phyloP scores from a whole-genome alignment of 2,329 filamentous ascomycete species.

The Aspergillus candidus region DNA sequence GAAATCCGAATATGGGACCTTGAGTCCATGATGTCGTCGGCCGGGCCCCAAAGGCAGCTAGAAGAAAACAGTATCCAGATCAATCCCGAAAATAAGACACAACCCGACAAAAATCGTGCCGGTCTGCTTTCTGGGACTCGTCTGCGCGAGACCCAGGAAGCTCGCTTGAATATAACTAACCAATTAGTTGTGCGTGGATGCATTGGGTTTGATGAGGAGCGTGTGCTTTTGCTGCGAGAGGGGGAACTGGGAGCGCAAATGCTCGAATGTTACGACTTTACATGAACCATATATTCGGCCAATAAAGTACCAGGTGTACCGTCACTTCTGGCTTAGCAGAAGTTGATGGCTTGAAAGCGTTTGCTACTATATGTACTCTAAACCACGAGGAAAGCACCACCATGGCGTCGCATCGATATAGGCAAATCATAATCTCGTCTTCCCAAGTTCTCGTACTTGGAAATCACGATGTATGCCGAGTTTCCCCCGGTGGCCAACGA shows the following conservation, averaged over 20 bases:
- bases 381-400: no score
- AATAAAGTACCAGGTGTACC: neutral
- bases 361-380: no score
- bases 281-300: slow-evolving; percentile 37
- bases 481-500: no score
- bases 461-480: no score
- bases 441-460: no score
- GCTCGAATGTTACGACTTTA: slow-evolving; percentile 83
- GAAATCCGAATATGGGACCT: slow-evolving; percentile 85
- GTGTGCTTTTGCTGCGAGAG: slow-evolving; percentile 79
- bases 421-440: no score
- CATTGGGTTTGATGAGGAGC: slow-evolving; percentile 87
- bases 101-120: neutral
- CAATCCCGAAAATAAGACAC: slow-evolving; percentile 33
- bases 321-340: no score
- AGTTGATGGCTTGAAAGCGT: no score
- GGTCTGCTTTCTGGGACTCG: slow-evolving; percentile 3
- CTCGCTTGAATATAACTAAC: slow-evolving; percentile 25
- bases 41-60: slow-evolving; percentile 38
- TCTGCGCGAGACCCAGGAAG: slow-evolving; percentile 14
- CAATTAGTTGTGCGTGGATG: slow-evolving; percentile 51
- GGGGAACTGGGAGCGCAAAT: slow-evolving; percentile 61
- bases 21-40: slow-evolving; percentile 59
- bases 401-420: no score
- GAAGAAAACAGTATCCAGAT: slow-evolving; percentile 51